Evolutionary conservation across 2,329 filamentous ascomycete species (phyloP).

Genomic region (Botrytis squamosa): DNA sequence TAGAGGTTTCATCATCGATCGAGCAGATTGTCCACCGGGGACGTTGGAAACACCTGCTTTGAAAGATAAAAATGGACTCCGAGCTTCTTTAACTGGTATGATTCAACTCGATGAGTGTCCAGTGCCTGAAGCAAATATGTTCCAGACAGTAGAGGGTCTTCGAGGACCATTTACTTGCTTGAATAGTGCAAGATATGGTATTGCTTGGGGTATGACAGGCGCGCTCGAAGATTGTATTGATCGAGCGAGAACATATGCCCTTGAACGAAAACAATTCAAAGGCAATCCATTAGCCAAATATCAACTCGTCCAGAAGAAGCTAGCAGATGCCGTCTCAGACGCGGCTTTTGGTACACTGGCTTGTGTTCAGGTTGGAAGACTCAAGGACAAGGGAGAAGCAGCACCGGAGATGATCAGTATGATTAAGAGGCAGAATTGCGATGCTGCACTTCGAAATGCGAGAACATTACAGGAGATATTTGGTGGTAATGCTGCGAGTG

Average conservation of each 20-base stretch:
- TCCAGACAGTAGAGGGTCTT: conserved; percentile 84
- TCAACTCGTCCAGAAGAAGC: conserved; percentile 96
- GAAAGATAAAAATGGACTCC: conserved; percentile 91
- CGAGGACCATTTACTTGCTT: conserved; percentile 89
- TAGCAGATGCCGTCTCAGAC: conserved; percentile 89
- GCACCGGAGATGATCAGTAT: conserved; percentile 95
- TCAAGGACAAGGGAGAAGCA: conserved; percentile 87
- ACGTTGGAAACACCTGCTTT: conserved; percentile 89
- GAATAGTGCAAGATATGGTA: conserved; percentile 90
- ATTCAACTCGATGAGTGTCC: conserved; percentile 92
- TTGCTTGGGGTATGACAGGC: conserved; percentile 90
- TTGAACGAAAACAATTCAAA: conserved; percentile 95
- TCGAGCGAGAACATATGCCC: conserved; percentile 78
- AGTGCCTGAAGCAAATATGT: conserved; percentile 89
- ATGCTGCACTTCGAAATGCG: conserved; percentile 77
- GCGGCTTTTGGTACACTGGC: conserved; percentile 89
- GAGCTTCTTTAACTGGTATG: conserved; percentile 95
- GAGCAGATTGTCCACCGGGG: conserved; percentile 78
- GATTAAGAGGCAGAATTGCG: conserved; percentile 98
- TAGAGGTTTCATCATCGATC: conserved; percentile 85
- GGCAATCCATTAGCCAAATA: conserved; percentile 93
- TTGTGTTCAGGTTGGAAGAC: conserved; percentile 81
- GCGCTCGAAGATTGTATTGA: conserved; percentile 88
- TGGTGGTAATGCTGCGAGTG: conserved; percentile 95
- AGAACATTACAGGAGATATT: conserved; percentile 89